These are phyloP conservation scores for Mucor plumbeus DNA, from an alignment of 371 early-diverging fungal species.

Conservation along the genomic window DNA sequence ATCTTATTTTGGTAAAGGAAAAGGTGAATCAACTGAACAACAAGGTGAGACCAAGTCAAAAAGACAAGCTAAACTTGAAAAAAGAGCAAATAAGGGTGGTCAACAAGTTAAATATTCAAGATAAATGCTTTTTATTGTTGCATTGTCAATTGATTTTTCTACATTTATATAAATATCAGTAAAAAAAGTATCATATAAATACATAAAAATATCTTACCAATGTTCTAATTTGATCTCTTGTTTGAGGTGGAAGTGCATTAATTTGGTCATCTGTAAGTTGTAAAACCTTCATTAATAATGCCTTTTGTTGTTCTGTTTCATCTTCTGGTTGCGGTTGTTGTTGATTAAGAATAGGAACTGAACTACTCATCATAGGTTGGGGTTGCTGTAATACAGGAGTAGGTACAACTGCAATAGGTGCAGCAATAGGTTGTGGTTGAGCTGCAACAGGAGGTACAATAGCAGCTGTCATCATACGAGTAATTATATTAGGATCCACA, in stretches of 20 bases:
- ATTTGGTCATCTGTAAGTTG: constrained; percentile 61
- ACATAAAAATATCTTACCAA: constrained; percentile 41
- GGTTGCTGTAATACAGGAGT: constrained; percentile 21
- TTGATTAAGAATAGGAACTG: constrained; percentile 9
- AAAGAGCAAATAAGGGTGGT: constrained; percentile 52
- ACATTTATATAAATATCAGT: background rate
- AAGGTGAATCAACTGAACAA: constrained; percentile 19
- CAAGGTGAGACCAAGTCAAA: constrained; percentile 55
- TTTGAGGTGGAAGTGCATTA: constrained; percentile 57
- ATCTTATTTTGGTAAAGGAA: constrained; percentile 51
- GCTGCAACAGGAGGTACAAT: constrained; percentile 10
- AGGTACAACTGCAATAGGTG: constrained; percentile 31
- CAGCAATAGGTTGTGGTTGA: constrained; percentile 25
- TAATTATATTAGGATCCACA: constrained; percentile 78
- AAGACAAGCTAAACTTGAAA: constrained; percentile 66
- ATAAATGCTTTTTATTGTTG: constrained; percentile 23
- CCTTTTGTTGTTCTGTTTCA: constrained; percentile 53
- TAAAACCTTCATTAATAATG: constrained; percentile 57
- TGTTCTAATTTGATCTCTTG: constrained; percentile 57
- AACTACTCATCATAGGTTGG: constrained; percentile 22
- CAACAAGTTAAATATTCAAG: constrained; percentile 53
- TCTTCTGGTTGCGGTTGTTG: constrained; percentile 30
- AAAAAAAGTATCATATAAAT: background rate
- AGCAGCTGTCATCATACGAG: constrained; percentile 52
- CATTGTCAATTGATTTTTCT: constrained; percentile 44